Evolutionary conservation across 2,329 filamentous ascomycete species (phyloP), one percentile per base, ranked within the genome.

Genomic region (Aaosphaeria arxii): DNA sequence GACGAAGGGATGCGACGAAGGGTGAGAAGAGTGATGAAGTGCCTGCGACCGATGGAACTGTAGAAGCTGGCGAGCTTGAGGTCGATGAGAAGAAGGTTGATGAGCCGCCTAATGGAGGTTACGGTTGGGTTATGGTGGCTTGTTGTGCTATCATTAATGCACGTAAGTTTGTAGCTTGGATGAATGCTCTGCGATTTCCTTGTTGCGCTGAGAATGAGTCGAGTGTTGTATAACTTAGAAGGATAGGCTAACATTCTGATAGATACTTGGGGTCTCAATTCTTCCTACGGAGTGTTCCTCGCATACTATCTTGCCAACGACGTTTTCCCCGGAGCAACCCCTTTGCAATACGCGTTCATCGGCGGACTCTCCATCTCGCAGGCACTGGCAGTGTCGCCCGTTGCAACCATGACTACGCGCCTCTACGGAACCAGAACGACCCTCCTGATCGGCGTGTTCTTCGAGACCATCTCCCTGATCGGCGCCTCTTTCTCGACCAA

Each of bases 261-360:
- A 52, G 78, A 6, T 62, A 89, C 86, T 1, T 90, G 87, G 87
- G 87, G 87, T 6, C 72, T 90, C 51, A 90, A 89, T 64, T 83
- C 80, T 47, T 77, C 80, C 2, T 88, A 80, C 73, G 88, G 87
- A 64, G 84, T 90, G 48, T 89, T 87, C 54, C 82, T 92, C 11
- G 85, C 89, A 11, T 56, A 65, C 52, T 94, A 92, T 72, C 79
- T 92, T 47, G 73, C 77, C 13, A 79, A 79, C 43, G 73, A 83
- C 45, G 75, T 77, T 24, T 90, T 87, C 53, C 78, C 82, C 0
- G 82, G 80, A 11, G 80, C 86, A 2, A 83, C 81, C 0, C 71
- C 80, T 2, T 77, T 91, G 2, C 78, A 84, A 5, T 91, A 86
- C 67, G 88, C 88, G 38, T 91, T 92, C 63, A 78, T 92, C n/a